These are phyloP conservation scores for Globisporangium takayamanum DNA, from an alignment of 352 stramenopile genomes.

Conservation along the genomic window DNA sequence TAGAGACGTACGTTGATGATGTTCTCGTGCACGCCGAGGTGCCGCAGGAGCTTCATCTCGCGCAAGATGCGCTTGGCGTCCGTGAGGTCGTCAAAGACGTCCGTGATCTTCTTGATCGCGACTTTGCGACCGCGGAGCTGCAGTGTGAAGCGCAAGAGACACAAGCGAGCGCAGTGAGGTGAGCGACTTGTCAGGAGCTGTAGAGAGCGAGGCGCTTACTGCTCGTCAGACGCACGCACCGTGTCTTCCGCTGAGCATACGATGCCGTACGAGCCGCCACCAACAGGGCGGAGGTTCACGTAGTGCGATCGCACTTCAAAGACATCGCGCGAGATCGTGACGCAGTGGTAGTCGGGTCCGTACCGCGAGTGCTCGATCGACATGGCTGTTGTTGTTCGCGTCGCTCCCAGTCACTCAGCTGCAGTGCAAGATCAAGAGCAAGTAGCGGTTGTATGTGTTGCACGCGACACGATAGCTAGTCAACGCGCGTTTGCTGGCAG, in stretches of 20 bases:
- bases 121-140: slow-evolving; percentile 81
- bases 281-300: slow-evolving; percentile 68
- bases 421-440: no score
- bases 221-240: slow-evolving; percentile 26
- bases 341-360: slow-evolving; percentile 74
- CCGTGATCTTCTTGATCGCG: slow-evolving; percentile 91
- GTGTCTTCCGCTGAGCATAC: slow-evolving; percentile 90
- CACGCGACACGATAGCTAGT: no score
- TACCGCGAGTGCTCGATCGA: slow-evolving; percentile 67
- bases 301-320: slow-evolving; percentile 84
- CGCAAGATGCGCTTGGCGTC: slow-evolving; percentile 91
- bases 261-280: slow-evolving; percentile 89
- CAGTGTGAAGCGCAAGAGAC: not conserved
- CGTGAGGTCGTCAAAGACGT: slow-evolving; percentile 89
- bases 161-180: not conserved
- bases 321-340: slow-evolving; percentile 73
- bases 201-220: not conserved
- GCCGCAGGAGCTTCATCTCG: slow-evolving; percentile 91
- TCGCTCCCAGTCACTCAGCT: no score
- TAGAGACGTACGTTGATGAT: slow-evolving; percentile 70
- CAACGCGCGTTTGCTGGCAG: no score
- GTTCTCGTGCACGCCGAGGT: slow-evolving; percentile 89
- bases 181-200: not conserved
- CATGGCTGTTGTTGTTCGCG: slow-evolving; percentile 18
- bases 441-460: no score